Conservation (phyloP, 2,329 filamentous ascomycete species). For the Pyrenochaeta sp. region DNA sequence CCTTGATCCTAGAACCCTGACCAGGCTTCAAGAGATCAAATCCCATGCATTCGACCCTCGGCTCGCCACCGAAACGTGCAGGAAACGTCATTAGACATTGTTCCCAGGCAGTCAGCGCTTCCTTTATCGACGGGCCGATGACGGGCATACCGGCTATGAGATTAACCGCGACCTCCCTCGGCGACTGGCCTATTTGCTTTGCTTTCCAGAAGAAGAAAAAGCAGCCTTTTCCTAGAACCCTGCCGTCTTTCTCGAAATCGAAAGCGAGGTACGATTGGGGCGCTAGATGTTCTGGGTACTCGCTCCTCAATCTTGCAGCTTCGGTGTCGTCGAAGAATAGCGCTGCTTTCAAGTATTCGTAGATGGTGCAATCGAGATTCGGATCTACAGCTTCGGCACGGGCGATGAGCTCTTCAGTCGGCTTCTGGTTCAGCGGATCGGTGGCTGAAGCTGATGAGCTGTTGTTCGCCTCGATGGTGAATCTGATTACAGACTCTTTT, state of each 20-base stretch:
- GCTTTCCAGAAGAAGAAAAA: not conserved
- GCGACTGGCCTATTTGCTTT: not conserved
- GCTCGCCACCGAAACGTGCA: not conserved
- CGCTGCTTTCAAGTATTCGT: not conserved
- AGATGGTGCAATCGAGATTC: not conserved
- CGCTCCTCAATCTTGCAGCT: not conserved
- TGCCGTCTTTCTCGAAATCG: not conserved
- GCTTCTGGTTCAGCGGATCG: not conserved
- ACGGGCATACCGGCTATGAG: not conserved
- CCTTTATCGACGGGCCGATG: not conserved
- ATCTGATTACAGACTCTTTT: not conserved
- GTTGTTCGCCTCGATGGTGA: not conserved
- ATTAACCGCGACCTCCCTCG: not conserved
- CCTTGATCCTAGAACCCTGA: not conserved
- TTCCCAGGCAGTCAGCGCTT: not conserved
- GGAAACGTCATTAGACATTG: not conserved
- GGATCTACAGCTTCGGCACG: not conserved
- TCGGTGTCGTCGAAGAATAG: not conserved
- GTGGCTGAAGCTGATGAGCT: not conserved
- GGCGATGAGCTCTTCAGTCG: not conserved
- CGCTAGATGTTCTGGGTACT: not conserved
- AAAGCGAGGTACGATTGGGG: not conserved
- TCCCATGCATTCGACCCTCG: not conserved
- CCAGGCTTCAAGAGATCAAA: not conserved
- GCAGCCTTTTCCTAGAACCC: not conserved